Percentiles rank a stretch among this genome's conserved stretches.
phyloP scores from a whole-genome alignment of 495 filamentous ascomycete genomes.

The Penicillium daleae region DNA sequence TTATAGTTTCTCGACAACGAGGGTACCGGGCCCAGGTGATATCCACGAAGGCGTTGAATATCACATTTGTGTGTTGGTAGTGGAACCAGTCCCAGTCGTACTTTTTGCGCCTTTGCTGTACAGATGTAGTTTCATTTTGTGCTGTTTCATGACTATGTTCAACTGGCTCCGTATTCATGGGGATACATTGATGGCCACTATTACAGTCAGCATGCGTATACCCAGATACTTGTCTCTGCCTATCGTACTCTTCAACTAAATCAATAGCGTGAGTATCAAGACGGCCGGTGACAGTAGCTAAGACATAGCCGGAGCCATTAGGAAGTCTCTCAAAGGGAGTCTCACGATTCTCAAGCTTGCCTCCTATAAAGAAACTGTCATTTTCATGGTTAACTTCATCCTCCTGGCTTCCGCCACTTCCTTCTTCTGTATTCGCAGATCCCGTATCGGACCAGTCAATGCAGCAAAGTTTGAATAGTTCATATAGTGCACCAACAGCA shows the following conservation, averaged over 20 bases:
- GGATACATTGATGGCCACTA: not conserved
- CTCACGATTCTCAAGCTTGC: not conserved
- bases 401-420: not conserved
- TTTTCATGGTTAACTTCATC: not conserved
- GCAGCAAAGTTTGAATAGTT: not conserved
- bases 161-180: not conserved
- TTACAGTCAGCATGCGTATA: not conserved
- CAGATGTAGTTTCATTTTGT: not conserved
- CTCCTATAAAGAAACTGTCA: not conserved
- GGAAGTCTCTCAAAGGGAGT: not conserved
- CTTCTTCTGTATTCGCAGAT: not conserved
- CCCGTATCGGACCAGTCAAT: not conserved
- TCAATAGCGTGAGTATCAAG: not conserved
- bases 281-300: not conserved
- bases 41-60: conserved; percentile 4
- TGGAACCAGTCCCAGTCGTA: not conserved
- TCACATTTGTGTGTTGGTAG: not conserved
- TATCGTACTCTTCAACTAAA: not conserved
- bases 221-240: not conserved
- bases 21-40: not conserved
- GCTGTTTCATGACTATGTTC: not conserved
- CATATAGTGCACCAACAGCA: not conserved
- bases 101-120: not conserved
- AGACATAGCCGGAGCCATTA: not conserved
- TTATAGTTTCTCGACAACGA: not conserved